Base-by-base conservation (phyloP, 83 land plant species). In the Thuja plicata region DNA sequence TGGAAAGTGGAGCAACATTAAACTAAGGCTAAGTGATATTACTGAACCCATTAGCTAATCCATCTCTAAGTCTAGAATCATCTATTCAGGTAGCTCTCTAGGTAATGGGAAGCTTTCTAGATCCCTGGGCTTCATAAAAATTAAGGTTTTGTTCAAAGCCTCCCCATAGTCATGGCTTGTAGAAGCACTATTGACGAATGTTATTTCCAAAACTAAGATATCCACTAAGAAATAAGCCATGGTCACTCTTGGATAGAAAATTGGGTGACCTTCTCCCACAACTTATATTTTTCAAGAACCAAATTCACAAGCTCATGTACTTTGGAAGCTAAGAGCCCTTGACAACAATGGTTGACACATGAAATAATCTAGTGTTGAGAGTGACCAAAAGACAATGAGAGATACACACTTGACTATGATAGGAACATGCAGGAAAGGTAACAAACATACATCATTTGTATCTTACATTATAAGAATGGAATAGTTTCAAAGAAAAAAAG, bases 41-140 rank as follows among this genome's bases (percentile, higher is more conserved):
- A 40, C 83, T 38, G 15, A 93, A 94, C 91, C 95, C 96, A 92
- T 87, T 92, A 21, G 92, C 87, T 45, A 91, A 89, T 10, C 97
- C 97, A 91, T 96, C 97, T 27, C 88, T 80, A 19, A 96, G 89
- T 32, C 95, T 96, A 55, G 97, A 96, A 87, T 95, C 84, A 32
- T 89, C 89, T 32, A 96, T 91, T 96, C 97, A 96, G 48, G 30
- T 90, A 52, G 93, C 93, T 86, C 97, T 89, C 85, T 96, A 94
- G 89, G 86, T 88, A 15, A 45, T 48, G 8, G 97, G 97, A 9
- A 96, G 92, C 48, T 89, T 88, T 8, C 97, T 96, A 60, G 96
- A 96, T 90, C 97, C 92, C 90, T 96, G 97, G 54, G 97, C 97
- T 86, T 96, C 97, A 87, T 89, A 96, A 88, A 96, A 96, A 78